Base-by-base conservation (phyloP, 805 yeast genomes). In the Metschnikowia aberdeeniae region DNA sequence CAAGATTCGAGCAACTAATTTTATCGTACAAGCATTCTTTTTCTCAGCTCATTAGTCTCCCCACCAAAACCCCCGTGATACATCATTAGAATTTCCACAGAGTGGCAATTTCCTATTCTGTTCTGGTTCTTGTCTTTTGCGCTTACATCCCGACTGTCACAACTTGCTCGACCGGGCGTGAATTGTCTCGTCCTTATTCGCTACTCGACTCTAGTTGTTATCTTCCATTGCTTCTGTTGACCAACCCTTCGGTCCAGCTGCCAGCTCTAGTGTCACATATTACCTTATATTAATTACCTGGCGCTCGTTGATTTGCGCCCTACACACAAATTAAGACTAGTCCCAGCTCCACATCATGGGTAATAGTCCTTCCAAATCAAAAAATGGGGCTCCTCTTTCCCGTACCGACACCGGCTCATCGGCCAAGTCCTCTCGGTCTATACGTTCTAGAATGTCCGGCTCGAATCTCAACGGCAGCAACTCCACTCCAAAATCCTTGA, bases 401-500 rank as follows among this genome's bases (percentile, higher is more conserved):
- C 62, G 84, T 39, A 70, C 78, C 11, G 82, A 79, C 54, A 80
- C 85, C 2, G 71, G 75, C 40, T 74, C 68, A 44, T 76, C 81
- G 6, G 69, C 71, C 11, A 73, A 66, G 56, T 73, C 78, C 10
- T 59, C 73, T 7, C 67, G 79, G 42, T 77, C 82, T 3, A 62
- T 68, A 13, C 62, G 76, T 45, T 72, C 77, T 44, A 56, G 69
- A 40, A 52, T 61, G 45, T 57, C 68, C 39, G 37, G 46, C 11
- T 47, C 53, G 45, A 50, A 44, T 36, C 48, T 47, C 55, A 46
- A 41, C 50, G 48, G 22, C 51, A 58, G 62, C 20, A 55, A 52
- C 28, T 61, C 59, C 42, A 54, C 67, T 13, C 72, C 70, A 24
- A 60, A 54, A 40, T 51, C 54, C 33, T 55, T 63, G 29, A 61